phyloP scores from a whole-genome alignment of 352 stramenopile species.

The Globisporangium splendens region DNA sequence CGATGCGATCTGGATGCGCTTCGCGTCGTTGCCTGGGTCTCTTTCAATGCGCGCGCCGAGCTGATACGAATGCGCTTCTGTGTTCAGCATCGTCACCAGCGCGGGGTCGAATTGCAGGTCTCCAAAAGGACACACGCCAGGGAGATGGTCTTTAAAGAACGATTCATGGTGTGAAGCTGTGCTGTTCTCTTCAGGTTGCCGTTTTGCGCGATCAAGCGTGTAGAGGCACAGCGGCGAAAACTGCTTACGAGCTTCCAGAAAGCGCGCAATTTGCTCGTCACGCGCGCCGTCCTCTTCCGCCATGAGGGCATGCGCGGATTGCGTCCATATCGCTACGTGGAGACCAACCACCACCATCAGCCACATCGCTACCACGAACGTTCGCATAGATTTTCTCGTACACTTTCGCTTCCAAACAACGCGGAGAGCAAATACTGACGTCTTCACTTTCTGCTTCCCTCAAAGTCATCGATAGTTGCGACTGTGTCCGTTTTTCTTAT shows the following conservation, averaged over 20 bases:
- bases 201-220: conserved; percentile 26
- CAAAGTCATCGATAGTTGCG: too few species aligned
- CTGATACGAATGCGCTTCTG: conserved; percentile 23
- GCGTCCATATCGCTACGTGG: too few species aligned
- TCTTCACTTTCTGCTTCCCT: too few species aligned
- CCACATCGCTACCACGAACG: too few species aligned
- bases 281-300: not conserved
- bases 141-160: conserved; percentile 23
- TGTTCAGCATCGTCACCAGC: conserved; percentile 43
- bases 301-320: too few species aligned
- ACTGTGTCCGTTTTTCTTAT: too few species aligned
- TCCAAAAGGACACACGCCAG: conserved; percentile 49
- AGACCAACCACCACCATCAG: too few species aligned
- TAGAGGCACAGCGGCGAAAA: conserved; percentile 33
- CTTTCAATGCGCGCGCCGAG: conserved; percentile 39
- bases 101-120: conserved; percentile 46
- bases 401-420: too few species aligned
- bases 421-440: too few species aligned
- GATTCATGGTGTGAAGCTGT: conserved; percentile 2
- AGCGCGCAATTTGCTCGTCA: conserved; percentile 16
- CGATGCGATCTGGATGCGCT: conserved; percentile 49
- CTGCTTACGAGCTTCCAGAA: conserved; percentile 10
- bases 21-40: conserved; percentile 24
- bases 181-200: not conserved
- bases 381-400: too few species aligned